Evolutionary conservation across 768 basidiomycete genomes (phyloP).

Genomic region (Psilocybe sp.): DNA sequence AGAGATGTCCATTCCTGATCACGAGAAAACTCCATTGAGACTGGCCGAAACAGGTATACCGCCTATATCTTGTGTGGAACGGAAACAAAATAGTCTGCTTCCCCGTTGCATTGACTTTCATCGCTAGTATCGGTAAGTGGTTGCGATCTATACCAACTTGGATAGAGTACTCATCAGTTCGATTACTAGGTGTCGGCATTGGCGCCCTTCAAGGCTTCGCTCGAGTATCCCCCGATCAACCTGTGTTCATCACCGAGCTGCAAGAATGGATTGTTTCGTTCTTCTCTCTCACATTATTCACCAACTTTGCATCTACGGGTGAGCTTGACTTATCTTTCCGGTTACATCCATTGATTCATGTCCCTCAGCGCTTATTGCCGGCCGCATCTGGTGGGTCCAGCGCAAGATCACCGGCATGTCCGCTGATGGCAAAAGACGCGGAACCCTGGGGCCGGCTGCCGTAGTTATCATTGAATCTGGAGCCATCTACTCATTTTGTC

Average conservation of each 20-base stretch:
- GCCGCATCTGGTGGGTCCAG: conserved; percentile 8
- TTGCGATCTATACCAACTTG: neutral
- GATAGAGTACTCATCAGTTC: neutral
- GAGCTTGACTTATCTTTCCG: neutral
- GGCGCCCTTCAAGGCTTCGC: conserved; percentile 10
- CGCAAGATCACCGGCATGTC: conserved; percentile 1
- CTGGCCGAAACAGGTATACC: conserved; percentile 2
- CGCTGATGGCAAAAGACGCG: neutral
- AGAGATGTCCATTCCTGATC: neutral
- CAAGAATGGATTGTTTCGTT: conserved; percentile 11
- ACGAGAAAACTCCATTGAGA: neutral
- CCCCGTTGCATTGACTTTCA: conserved; percentile 5
- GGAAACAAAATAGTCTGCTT: conserved; percentile 1
- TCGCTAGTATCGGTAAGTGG: conserved; percentile 8
- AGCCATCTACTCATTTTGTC: conserved; percentile 9
- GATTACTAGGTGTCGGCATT: conserved; percentile 6
- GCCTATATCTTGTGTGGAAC: conserved; percentile 9
- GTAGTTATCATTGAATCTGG: conserved; percentile 12
- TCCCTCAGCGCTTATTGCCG: conserved; percentile 3
- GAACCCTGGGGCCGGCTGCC: conserved; percentile 7
- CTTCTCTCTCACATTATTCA: conserved; percentile 11
- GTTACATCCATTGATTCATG: neutral
- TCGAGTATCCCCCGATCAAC: conserved; percentile 3
- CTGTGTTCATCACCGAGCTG: conserved; percentile 7
- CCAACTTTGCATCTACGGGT: conserved; percentile 10